Evolutionary conservation across 2,329 filamentous ascomycete species (phyloP), one percentile per base, ranked within the genome.

Genomic region (Botryotinia calthae): DNA sequence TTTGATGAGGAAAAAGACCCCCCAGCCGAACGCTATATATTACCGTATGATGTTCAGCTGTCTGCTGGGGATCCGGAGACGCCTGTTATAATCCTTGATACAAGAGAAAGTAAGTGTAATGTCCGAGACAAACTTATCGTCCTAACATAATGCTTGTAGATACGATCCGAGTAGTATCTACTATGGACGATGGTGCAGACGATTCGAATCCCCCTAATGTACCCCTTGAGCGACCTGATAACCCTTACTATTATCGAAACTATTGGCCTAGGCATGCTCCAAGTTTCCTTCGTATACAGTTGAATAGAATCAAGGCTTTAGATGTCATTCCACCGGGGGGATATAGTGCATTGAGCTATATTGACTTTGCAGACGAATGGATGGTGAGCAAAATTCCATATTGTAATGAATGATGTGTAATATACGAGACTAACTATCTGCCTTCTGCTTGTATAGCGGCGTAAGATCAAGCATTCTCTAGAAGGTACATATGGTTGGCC

Each of bases 201-300:
- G 16, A 12, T 1, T 31, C 40, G 9, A 64, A 64, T 18, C 61
- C 61, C 16, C 40, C 61, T 46, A 46, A 44, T 28, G 4, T 18
- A 31, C n/a, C 42, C 16, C 40, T 46, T 3, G 61, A 64, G 16
- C 40, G 61, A 25, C 40, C 61, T 20, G n/a, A 31, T 31, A 40
- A 64, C 7, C 6, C n/a, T 34, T 12, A 0, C 16, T 46, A 64
- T 40, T 46, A 64, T 64, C 61, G 61, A 1, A 64, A 64, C 61
- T 64, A 64, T 31, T 64, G 61, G 61, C 40, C 61, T 31, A 31
- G 61, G n/a, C 61, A 64, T 64, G 61, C 61, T 46, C 61, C 61
- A 46, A 64, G n/a, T 44, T 64, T 44, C 40, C 61, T 64, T 46
- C 40, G 61, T 46, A 44, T 64, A 7, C 61, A 46, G 40, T 3